These are phyloP conservation scores for Zopfia rhizophila DNA, from an alignment of 2,329 filamentous ascomycete species.

Conservation along the genomic window DNA sequence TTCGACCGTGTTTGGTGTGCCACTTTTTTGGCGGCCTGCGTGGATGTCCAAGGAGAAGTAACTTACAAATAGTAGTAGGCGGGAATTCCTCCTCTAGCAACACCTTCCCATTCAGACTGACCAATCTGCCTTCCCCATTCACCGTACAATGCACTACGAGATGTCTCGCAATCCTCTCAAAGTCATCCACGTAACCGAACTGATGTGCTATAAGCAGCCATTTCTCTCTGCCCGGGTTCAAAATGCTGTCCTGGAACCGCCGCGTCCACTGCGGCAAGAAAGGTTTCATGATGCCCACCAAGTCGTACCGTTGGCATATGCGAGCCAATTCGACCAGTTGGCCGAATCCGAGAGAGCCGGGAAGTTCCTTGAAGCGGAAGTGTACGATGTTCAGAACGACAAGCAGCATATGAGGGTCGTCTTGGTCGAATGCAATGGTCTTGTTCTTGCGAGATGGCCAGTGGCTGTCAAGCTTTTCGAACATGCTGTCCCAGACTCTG, in stretches of 20 bases:
- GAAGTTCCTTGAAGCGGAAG: slow-evolving; percentile 34
- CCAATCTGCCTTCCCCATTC: slow-evolving; percentile 7
- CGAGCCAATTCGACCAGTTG: slow-evolving; percentile 39
- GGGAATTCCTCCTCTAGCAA: slow-evolving; percentile 17
- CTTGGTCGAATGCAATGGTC: slow-evolving; percentile 39
- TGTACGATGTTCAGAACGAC: slow-evolving; percentile 48
- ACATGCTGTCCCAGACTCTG: slow-evolving; percentile 11
- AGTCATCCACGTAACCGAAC: slow-evolving; percentile 34
- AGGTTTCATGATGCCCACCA: slow-evolving; percentile 17
- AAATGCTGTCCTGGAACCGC: slow-evolving; percentile 15
- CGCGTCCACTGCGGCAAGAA: slow-evolving; percentile 25
- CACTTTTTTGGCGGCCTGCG: background rate
- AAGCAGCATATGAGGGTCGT: slow-evolving; percentile 42
- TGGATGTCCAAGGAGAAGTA: background rate
- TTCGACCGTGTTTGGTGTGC: too few relatives aligned
- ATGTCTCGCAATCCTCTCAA: slow-evolving; percentile 23
- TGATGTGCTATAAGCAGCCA: slow-evolving; percentile 40
- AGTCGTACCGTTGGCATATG: slow-evolving; percentile 39
- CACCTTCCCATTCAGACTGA: slow-evolving; percentile 4
- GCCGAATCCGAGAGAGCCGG: slow-evolving; percentile 29
- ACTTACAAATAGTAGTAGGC: slow-evolving; percentile 11
- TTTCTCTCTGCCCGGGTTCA: slow-evolving; percentile 26
- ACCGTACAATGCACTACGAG: slow-evolving; percentile 16
- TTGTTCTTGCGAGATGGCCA: background rate
- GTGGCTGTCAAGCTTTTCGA: slow-evolving; percentile 7